Base-by-base conservation (phyloP, 1,284 basidiomycete species). In the Papiliotrema terrestris region DNA sequence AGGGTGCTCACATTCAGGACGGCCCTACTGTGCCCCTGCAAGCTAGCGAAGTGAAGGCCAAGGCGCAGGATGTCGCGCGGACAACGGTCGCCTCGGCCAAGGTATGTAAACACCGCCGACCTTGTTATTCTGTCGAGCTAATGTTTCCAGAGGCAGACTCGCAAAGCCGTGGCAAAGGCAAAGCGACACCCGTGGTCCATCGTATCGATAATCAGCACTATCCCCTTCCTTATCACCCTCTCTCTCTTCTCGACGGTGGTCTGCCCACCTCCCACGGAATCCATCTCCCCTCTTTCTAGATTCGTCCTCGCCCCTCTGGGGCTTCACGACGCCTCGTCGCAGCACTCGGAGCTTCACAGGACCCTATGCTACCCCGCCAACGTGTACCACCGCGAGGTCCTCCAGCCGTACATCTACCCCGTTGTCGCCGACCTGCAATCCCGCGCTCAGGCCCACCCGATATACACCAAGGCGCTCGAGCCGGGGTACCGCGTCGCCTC, bases 301-400 rank as follows among this genome's bases (percentile, higher is more conserved):
- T 63, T 63, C 45, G 59, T 71, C 20, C 61, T 71, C n/a, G 58
- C 61, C 19, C 63, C 67, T 4, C 55, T 74, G 14, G 72, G 69
- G 8, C 59, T 69, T 13, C 42, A 46, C 19, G 26, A 53, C 32
- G 19, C 38, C 45, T 22, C 43, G 17, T 42, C 55, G 4, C 52
- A 61, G 36, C 59, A 66, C 41, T 64, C 66, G 9, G 23, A 55
- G 20, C 57, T 68, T 0, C 72, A 73, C 50, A 53, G 69, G 48
- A 62, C 64, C 0, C 58, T 75, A 23, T 75, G 73, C 49, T 73
- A 74, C 56, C 73, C 73, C 8, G 55, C 73, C 23, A 72, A 74
- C 56, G 62, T 68, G 15, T 75, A 75, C 56, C 66, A 71, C 47
- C 49, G 55, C 6, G 58, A 66, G 19, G 59, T 75, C 36, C 63